Conservation (phyloP, 371 early-diverging fungal species). For the Fennellomyces sp. region DNA sequence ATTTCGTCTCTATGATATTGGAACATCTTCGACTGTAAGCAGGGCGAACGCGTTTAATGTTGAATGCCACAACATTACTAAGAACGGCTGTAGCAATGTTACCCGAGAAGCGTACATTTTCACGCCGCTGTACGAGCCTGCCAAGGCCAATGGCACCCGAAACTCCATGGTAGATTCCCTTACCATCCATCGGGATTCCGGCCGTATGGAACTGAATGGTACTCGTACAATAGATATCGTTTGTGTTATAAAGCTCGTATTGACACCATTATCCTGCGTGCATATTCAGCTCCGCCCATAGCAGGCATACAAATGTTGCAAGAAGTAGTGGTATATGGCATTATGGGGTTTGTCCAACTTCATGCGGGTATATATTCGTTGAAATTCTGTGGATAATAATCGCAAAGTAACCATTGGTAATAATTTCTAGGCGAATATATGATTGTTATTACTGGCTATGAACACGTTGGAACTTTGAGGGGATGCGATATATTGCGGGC, state of each 20-base stretch:
- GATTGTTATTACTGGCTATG: conserved; percentile 82
- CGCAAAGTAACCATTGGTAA: background rate
- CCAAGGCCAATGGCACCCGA: conserved; percentile 17
- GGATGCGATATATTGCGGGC: conserved; percentile 45
- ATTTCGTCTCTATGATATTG: conserved; percentile 16
- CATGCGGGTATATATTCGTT: conserved; percentile 58
- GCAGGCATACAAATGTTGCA: conserved; percentile 12
- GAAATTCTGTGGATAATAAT: background rate
- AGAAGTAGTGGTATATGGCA: conserved; percentile 52
- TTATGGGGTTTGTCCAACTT: conserved; percentile 77
- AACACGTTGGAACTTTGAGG: conserved; percentile 62
- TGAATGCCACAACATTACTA: too few species aligned
- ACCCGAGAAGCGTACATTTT: conserved; percentile 35
- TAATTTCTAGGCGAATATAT: conserved; percentile 37
- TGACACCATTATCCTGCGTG: background rate
- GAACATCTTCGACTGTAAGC: conserved; percentile 38
- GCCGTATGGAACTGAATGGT: conserved; percentile 41
- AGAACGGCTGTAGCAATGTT: conserved; percentile 33
- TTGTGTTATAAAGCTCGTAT: background rate
- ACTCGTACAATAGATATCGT: background rate
- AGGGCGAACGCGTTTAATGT: background rate
- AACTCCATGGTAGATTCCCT: conserved; percentile 13
- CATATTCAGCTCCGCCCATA: conserved; percentile 24
- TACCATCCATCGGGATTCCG: conserved; percentile 39
- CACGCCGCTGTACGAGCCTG: conserved; percentile 42